These are phyloP conservation scores for Pichia phayaonensis DNA, from an alignment of 805 yeast genomes.

Conservation along the genomic window DNA sequence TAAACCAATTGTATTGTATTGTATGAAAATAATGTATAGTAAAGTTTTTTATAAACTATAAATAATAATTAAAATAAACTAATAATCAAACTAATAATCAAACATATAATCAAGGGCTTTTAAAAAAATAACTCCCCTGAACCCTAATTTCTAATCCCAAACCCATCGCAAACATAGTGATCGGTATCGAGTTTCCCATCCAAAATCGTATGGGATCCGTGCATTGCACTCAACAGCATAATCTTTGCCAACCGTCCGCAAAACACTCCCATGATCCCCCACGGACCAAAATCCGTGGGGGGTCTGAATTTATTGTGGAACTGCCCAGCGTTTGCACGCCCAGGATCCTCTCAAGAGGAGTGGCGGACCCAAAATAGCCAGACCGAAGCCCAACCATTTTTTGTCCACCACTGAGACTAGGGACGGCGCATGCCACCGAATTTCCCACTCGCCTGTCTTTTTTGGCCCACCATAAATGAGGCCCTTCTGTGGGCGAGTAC, in stretches of 20 bases:
- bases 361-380: not conserved
- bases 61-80: not conserved
- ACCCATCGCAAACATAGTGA: conserved; percentile 20
- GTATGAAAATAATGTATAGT: not conserved
- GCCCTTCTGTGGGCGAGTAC: conserved; percentile 29
- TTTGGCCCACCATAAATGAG: not conserved
- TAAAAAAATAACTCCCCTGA: not conserved
- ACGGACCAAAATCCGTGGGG: not conserved
- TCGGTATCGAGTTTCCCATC: conserved; percentile 34
- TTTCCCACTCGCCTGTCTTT: conserved; percentile 31
- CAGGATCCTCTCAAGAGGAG: conserved; percentile 31
- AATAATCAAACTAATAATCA: too few species aligned
- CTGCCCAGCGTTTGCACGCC: conserved; percentile 35
- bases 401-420: conserved; percentile 13
- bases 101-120: too few species aligned
- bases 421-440: conserved; percentile 31
- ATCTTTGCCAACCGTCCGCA: conserved; percentile 30
- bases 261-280: conserved; percentile 28
- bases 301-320: conserved; percentile 28
- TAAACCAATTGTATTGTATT: not conserved
- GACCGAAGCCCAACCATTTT: too few species aligned
- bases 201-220: conserved; percentile 23
- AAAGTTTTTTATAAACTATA: not conserved
- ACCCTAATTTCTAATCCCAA: conserved; percentile 4
- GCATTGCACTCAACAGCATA: conserved; percentile 33